phyloP scores from a whole-genome alignment of 306 rosid species.

The Quercus ilex region DNA sequence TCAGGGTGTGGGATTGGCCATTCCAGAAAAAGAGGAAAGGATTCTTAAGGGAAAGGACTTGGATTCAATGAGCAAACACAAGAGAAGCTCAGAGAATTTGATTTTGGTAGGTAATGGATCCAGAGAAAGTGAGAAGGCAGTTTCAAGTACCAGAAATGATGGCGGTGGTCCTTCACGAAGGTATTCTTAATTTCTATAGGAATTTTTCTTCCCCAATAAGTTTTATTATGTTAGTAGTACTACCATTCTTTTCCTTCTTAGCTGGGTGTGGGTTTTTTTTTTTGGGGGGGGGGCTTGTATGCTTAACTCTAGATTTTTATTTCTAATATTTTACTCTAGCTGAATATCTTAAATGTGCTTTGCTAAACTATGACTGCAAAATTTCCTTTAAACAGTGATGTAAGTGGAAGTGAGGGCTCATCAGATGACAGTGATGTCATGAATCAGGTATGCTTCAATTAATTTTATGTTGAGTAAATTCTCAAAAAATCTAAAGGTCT shows the following conservation, averaged over 20 bases:
- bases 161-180: conserved; percentile 30
- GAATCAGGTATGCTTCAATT: conserved; percentile 28
- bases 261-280: no score
- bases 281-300: no score
- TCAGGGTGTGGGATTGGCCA: conserved; percentile 36
- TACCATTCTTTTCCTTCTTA: no score
- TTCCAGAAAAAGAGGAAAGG: conserved; percentile 23
- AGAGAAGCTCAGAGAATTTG: conserved; percentile 22
- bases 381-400: conserved; percentile 7
- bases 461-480: not conserved
- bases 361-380: not conserved
- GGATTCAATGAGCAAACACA: conserved; percentile 7
- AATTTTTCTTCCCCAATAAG: not conserved
- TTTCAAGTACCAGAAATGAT: conserved; percentile 14
- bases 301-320: no score
- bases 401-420: conserved; percentile 25
- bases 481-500: not conserved
- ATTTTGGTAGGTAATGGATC: conserved; percentile 7
- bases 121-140: conserved; percentile 18
- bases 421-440: conserved; percentile 23
- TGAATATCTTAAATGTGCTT: not conserved
- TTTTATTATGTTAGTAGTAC: no score
- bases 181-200: conserved; percentile 7
- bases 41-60: conserved; percentile 12
- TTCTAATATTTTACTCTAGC: no score